Evolutionary conservation across 1,284 basidiomycete genomes (phyloP), one percentile per base, ranked within the genome.

Genomic region (Cryptococcus jaspeensis): DNA sequence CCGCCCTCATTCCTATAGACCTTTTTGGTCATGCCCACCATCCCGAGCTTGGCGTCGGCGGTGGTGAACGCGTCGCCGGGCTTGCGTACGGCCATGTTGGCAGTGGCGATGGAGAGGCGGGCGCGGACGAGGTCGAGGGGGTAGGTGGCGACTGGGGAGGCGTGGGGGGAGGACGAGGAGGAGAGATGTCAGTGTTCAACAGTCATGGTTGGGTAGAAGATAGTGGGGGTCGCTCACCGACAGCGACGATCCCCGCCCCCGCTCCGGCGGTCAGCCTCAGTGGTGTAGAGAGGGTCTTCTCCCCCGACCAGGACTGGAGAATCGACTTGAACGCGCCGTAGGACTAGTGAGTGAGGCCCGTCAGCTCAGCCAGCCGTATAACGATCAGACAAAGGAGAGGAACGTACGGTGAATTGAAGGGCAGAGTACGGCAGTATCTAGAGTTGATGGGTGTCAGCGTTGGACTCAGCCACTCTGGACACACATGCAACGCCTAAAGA

Each of bases 1-100:
- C 93, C 93, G 25, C 93, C 93, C 75, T 97, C 93, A 69, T 94
- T 92, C 36, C 85, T 82, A 79, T 94, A 85, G 50, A 97, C 90
- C 61, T 92, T 91, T 65, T 84, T 76, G 0, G 90, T 89, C 92
- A 96, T 97, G 4, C 88, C 89, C 80, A 85, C 81, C 62, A 96
- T 88, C 1, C 91, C 90, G 18, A 92, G 78, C 9, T 78, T 70
- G 8, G 69, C 73, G 59, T 75, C 74, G 43, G 67, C 65, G 6
- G 65, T 53, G 13, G 68, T 69, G 50, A 75, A 72, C 13, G 63
- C 64, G 12, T 56, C 41, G 15, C 55, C 25, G 53, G 43, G 22
- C 50, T 53, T 39, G 51, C 36, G 88, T 5, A 63, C 54, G 3
- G 71, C 60, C 62, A 75, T 63, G 48, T 72, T 72, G 32, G 74